Percentiles rank a stretch among this genome's conserved stretches.
phyloP scores from a whole-genome alignment of 257 asterid species.

The Przewalskia tangutica region DNA sequence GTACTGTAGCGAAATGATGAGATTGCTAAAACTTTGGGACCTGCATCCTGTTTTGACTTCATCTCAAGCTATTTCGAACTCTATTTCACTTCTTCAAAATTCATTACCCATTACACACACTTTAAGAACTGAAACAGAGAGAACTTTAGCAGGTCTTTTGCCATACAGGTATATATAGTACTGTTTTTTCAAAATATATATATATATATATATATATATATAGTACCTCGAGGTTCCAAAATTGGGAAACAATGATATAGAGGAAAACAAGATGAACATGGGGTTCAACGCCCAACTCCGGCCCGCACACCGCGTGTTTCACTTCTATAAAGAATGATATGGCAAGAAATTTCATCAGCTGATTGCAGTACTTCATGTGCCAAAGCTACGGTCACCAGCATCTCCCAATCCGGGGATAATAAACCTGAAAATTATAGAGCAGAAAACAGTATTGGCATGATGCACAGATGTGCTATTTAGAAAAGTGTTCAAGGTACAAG shows the following conservation, averaged over 20 bases:
- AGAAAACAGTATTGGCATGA: background rate
- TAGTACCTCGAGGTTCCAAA: background rate
- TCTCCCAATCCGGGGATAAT: conserved; percentile 93
- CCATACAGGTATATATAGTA: background rate
- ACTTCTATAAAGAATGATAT: background rate
- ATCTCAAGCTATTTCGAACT: background rate
- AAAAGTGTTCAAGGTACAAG: background rate
- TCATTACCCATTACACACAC: background rate
- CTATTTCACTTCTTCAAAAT: background rate
- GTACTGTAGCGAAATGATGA: background rate
- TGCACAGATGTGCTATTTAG: background rate
- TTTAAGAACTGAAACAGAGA: background rate
- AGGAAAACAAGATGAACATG: background rate
- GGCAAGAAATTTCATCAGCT: background rate
- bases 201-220: no score
- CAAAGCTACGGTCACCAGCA: conserved; percentile 95
- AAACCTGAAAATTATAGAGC: conserved; percentile 44
- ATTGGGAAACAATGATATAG: background rate
- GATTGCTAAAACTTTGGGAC: background rate
- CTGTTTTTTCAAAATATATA: no score
- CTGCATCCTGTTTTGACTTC: background rate
- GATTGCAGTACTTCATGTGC: conserved; percentile 34
- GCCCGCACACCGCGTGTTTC: background rate
- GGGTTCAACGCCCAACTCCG: background rate
- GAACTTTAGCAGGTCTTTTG: background rate